Conservation (phyloP, 768 basidiomycete genomes). For the Lanmaoa rubissima region DNA sequence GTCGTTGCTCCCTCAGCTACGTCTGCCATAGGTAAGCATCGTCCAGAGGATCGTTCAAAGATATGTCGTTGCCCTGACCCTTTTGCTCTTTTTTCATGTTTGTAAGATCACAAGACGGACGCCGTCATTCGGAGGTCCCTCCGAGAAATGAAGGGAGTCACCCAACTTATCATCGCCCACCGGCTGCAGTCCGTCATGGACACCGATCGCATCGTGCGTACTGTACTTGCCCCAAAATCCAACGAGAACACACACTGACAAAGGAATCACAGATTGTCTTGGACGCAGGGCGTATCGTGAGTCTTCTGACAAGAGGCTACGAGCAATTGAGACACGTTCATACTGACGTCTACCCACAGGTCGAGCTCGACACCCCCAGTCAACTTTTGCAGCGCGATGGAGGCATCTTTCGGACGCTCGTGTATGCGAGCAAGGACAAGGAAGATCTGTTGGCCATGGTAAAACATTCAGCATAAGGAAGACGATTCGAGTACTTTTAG, state of each 20-base stretch:
- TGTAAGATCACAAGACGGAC: constrained; percentile 7
- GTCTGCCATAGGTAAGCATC: constrained; percentile 8
- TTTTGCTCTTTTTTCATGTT: not conserved
- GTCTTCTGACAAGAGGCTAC: not conserved
- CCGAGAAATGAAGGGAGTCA: constrained; percentile 4
- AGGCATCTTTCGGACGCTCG: constrained; percentile 1
- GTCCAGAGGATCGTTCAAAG: too few relatives aligned
- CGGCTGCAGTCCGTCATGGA: constrained; percentile 10
- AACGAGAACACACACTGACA: not conserved
- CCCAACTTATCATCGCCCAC: constrained; percentile 12
- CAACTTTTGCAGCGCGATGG: constrained; percentile 1
- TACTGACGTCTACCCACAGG: not conserved
- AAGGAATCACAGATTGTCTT: constrained; percentile 1
- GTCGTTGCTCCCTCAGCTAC: not conserved
- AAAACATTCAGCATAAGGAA: not conserved
- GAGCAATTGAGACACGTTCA: not conserved
- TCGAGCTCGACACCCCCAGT: constrained; percentile 3
- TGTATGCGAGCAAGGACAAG: constrained; percentile 7
- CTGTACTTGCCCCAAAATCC: not conserved
- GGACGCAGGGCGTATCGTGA: constrained; percentile 9
- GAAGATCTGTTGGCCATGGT: not conserved
- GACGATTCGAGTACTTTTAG: constrained; percentile 10
- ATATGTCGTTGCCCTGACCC: not conserved
- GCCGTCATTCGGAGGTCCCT: constrained; percentile 5
- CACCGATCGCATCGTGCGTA: constrained; percentile 7